phyloP scores from a whole-genome alignment of 768 basidiomycete species.

The Inosperma sp. region DNA sequence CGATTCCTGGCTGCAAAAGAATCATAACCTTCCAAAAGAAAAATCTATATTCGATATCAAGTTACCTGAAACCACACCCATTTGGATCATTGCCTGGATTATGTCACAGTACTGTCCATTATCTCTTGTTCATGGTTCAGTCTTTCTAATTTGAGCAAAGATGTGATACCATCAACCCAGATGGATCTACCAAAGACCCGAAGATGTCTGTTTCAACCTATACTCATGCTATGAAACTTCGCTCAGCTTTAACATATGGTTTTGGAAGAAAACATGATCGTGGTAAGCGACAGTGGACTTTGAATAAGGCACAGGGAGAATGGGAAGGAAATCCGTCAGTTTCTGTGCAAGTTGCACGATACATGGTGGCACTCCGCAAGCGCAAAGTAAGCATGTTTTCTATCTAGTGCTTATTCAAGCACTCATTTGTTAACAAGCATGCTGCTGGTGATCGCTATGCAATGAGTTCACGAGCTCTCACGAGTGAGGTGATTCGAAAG shows the following conservation, averaged over 20 bases:
- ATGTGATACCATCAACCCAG: no score
- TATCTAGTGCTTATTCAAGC: not conserved
- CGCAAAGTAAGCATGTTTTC: not conserved
- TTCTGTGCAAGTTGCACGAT: not conserved
- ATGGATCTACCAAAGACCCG: no score
- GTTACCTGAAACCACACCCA: not conserved
- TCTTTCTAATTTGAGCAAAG: no score
- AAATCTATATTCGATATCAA: not conserved
- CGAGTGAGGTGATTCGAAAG: not conserved
- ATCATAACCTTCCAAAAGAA: not conserved
- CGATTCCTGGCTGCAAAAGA: not conserved
- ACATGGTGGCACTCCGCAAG: not conserved
- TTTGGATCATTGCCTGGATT: not conserved
- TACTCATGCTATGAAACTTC: conserved; percentile 1
- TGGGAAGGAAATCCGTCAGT: conserved; percentile 4
- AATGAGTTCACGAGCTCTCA: not conserved
- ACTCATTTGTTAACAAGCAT: not conserved
- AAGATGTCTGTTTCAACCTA: not conserved
- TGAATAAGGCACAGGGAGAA: not conserved
- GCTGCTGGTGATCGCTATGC: not conserved
- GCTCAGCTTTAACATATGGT: not conserved
- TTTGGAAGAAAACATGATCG: not conserved
- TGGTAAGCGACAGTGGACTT: not conserved
- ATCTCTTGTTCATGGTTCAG: no score
- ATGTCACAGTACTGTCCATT: not conserved